Evolutionary conservation across 768 basidiomycete species (phyloP), one percentile per base, ranked within the genome.

Genomic region (Suillus variegatus): DNA sequence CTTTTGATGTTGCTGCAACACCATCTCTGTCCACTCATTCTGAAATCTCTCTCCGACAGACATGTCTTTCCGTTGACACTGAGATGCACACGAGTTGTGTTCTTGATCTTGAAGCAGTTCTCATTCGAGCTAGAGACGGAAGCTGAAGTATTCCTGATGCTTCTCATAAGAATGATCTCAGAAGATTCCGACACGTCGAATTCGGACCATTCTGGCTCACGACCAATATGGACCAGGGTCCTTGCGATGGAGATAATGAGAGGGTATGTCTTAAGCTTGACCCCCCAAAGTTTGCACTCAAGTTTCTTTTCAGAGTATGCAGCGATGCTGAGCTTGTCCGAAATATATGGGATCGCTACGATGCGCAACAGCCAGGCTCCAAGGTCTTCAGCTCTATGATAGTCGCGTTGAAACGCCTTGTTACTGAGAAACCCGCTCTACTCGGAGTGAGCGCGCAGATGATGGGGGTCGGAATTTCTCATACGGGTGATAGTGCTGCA

Each of bases 241-340:
- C 82, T 99, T 10, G 89, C 94, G 2, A 89, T 97, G 88, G 96
- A 99, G 74, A 91, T 95, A 54, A 88, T 97, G 80, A 82, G 95
- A 75, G 96, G 94, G 89, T 92, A 70, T 44, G 77, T 68, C 44
- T 22, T 43, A 22, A 18, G 13, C 13, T 35, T 49, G 12, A 38
- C 20, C 41, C 60, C 18, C 18, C 10, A 32, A 28, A 62, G 13
- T 36, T 51, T 20, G 41, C 3, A 62, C 25, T 43, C 0, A 60
- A 20, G 18, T 10, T 60, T 63, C 18, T 38, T 49, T 43, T 9
- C 69, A 92, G 90, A 9, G 73, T 95, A 38, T 95, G 93, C 72
- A 89, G 85, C 65, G 93, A 95, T 66, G 87, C 88, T 0, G 90
- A 91, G 65, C 83, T 94, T 9, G 86, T 93, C 78, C 85, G 91